Evolutionary conservation across 1,139 yeast genomes (phyloP).

Genomic region (Candida sp.): DNA sequence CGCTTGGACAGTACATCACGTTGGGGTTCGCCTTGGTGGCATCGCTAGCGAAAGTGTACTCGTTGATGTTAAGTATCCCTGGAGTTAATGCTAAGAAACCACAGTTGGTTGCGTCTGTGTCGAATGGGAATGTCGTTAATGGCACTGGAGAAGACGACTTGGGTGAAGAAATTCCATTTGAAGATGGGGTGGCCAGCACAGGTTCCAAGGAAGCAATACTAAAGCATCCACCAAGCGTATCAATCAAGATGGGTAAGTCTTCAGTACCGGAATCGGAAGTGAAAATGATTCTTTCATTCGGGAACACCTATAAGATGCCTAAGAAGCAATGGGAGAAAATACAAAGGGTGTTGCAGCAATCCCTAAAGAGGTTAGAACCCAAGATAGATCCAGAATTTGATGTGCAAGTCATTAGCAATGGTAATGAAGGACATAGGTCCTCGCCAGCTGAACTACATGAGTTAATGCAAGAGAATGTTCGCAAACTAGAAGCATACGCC

Average conservation of each 20-base stretch:
- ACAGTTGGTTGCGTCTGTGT: not conserved
- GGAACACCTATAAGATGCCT: not conserved
- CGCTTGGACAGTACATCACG: slow-evolving; percentile 78
- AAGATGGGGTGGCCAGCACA: slow-evolving; percentile 7
- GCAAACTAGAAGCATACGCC: not conserved
- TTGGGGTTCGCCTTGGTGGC: slow-evolving; percentile 77
- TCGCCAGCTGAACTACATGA: not conserved
- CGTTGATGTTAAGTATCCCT: slow-evolving; percentile 29
- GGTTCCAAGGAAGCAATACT: too few relatives aligned
- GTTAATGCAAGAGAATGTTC: not conserved
- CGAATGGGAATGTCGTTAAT: not conserved
- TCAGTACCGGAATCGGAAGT: not conserved
- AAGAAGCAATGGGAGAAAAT: not conserved
- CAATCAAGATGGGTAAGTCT: not conserved
- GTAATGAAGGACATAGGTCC: too few relatives aligned
- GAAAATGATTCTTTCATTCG: not conserved
- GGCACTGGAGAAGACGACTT: slow-evolving; percentile 23
- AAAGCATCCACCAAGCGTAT: not conserved
- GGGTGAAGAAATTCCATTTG: slow-evolving; percentile 24
- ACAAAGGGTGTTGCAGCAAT: not conserved
- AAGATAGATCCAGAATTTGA: not conserved
- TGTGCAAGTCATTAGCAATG: too few relatives aligned
- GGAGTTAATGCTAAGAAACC: slow-evolving; percentile 7
- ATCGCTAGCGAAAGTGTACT: slow-evolving; percentile 49
- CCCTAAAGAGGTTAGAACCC: not conserved